Conservation (phyloP, 2,329 filamentous ascomycete species). For the Penicillium decumbens region DNA sequence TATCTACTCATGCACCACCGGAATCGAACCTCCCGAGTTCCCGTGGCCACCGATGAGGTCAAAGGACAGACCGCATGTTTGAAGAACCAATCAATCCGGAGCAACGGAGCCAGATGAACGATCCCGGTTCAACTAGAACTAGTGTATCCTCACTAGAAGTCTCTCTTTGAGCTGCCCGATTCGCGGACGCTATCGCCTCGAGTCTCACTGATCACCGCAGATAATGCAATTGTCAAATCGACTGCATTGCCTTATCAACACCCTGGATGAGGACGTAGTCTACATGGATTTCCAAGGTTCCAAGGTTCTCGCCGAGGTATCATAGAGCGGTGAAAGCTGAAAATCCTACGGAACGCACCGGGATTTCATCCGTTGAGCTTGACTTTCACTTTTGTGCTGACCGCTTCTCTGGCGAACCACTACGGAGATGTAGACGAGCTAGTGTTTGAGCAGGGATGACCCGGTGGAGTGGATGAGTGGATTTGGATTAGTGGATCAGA, state of each 20-base stretch:
- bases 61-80: slow-evolving; percentile 16
- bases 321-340: neutral
- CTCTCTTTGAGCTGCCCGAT: neutral
- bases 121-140: neutral
- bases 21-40: neutral
- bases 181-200: neutral
- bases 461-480: neutral
- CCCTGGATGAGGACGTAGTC: too few relatives aligned
- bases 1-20: neutral
- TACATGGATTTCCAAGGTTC: too few relatives aligned
- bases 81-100: slow-evolving; percentile 4
- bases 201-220: slow-evolving; percentile 15
- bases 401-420: slow-evolving; percentile 4
- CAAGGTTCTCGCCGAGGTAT: neutral
- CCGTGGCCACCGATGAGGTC: slow-evolving; percentile 5
- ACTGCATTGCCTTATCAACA: slow-evolving; percentile 21
- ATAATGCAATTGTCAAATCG: slow-evolving; percentile 22
- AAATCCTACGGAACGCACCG: neutral
- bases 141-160: neutral
- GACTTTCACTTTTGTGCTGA: neutral
- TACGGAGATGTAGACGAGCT: slow-evolving; percentile 12
- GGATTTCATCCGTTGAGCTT: neutral
- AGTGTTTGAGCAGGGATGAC: slow-evolving; percentile 7
- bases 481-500: neutral
- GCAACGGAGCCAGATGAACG: neutral